phyloP scores from a whole-genome alignment of 1,284 basidiomycete species.

The Salmacisia buchloeana region DNA sequence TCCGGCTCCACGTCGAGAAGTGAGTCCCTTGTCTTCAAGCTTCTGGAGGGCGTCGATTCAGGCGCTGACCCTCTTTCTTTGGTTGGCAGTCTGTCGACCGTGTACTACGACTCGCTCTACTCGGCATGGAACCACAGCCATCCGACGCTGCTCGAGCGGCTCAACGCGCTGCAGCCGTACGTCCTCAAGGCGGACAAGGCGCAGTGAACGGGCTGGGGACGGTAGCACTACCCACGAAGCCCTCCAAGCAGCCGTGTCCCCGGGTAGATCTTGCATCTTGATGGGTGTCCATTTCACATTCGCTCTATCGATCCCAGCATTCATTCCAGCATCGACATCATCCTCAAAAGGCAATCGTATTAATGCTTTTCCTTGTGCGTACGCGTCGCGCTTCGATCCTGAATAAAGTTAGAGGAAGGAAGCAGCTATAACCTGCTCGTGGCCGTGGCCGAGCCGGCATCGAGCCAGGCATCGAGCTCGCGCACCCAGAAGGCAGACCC shows the following conservation, averaged over 20 bases:
- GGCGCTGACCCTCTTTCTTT: background rate
- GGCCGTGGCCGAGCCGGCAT: background rate
- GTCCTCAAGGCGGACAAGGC: slow-evolving; percentile 7
- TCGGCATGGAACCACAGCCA: slow-evolving; percentile 47
- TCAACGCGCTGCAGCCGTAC: slow-evolving; percentile 13
- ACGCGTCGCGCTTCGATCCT: no score
- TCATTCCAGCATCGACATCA: no score
- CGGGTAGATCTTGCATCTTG: no score
- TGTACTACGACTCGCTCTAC: slow-evolving; percentile 47
- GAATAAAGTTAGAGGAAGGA: no score
- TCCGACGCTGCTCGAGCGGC: slow-evolving; percentile 43
- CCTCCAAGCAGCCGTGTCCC: no score
- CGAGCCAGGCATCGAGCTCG: background rate
- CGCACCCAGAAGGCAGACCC: background rate
- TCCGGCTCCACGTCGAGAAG: slow-evolving; percentile 48
- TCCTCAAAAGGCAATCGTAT: no score
- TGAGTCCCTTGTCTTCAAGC: slow-evolving; percentile 10
- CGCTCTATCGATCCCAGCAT: no score
- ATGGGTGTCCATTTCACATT: no score
- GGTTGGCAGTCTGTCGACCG: slow-evolving; percentile 31
- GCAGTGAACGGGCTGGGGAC: no score
- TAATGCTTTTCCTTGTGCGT: no score
- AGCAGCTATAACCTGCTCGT: no score
- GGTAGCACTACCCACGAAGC: no score
- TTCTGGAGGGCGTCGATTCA: background rate